These are phyloP conservation scores for Hypoxylon subgilvum DNA, from an alignment of 495 filamentous ascomycete genomes.

Conservation along the genomic window DNA sequence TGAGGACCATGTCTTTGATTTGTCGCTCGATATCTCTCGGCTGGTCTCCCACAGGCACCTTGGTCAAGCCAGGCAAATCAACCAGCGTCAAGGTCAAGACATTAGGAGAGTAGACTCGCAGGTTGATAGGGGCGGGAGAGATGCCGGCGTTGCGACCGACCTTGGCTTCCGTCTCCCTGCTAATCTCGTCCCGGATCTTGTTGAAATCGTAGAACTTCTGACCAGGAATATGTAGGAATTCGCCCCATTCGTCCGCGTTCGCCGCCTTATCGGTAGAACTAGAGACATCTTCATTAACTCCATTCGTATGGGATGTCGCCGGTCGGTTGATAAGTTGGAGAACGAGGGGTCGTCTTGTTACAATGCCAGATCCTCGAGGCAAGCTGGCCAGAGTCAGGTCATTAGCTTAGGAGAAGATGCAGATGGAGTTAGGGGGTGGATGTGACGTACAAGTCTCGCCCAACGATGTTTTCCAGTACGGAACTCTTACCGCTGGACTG, in stretches of 20 bases:
- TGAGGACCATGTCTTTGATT: constrained; percentile 98
- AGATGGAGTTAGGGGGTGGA: constrained; percentile 1
- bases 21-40: constrained; percentile 97
- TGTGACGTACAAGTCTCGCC: constrained; percentile 87
- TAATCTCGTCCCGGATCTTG: constrained; percentile 98
- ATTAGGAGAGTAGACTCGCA: constrained; percentile 97
- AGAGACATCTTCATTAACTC: constrained; percentile 72
- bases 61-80: constrained; percentile 95
- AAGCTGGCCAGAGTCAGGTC: constrained; percentile 62
- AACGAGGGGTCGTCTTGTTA: constrained; percentile 93
- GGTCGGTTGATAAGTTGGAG: constrained; percentile 96
- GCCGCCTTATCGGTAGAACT: constrained; percentile 73
- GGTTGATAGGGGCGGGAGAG: constrained; percentile 92
- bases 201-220: constrained; percentile 99
- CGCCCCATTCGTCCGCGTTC: constrained; percentile 96
- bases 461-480: constrained; percentile 99
- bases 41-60: constrained; percentile 98
- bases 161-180: constrained; percentile 94
- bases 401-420: constrained; percentile 13
- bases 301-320: constrained; percentile 68
- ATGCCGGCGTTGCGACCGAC: constrained; percentile 96
- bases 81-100: constrained; percentile 97
- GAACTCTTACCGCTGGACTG: constrained; percentile 99
- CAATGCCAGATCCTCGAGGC: constrained; percentile 96
- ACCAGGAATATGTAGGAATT: constrained; percentile 97